Evolutionary conservation across 805 yeast genomes (phyloP), one percentile per base, ranked within the genome.

Genomic region (Candida tammaniensis): DNA sequence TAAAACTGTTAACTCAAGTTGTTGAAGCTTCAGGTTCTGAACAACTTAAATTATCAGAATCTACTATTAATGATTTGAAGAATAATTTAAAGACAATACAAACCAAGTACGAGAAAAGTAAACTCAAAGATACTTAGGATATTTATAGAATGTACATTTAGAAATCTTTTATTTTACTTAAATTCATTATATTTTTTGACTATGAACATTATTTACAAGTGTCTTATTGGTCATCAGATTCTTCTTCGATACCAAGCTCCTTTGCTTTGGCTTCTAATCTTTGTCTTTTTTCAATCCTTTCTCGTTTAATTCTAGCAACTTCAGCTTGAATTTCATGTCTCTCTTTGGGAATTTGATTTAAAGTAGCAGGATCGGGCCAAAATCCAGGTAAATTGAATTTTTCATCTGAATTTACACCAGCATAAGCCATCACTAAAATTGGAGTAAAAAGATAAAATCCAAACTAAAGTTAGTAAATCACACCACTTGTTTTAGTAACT

Each of bases 321-420:
- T 89, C 98, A 1, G 93, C 91, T 55, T 86, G 82, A 40, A 89
- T 86, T 54, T 89, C 96, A 50, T 82, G 85, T 2, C 88, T 88
- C 52, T 89, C 96, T 52, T 88, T 89, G 3, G 98, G 98, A 22
- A 89, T 81, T 61, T 86, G 82, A 55, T 89, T 88, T 47, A 87
- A 70, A 2, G 96, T 83, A 26, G 84, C 83, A 26, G 96, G 96
- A 57, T 88, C 97, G 3, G 98, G 98, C 95, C 96, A 88, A 61
- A 86, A 89, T 14, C 96, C 96, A 7, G 95, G 94, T 30, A 88
- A 80, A 53, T 87, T 86, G 57, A 89, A 79, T 64, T 87, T 89
- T 49, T 71, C 76, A 57, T 89, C 95, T 1, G 97, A 83, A 49
- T 89, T 89, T 24, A 83, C 74, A 54, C 98, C 97, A 28, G 87